Conservation (phyloP, 2,329 filamentous ascomycete genomes). For the Bipolaris cookei region DNA sequence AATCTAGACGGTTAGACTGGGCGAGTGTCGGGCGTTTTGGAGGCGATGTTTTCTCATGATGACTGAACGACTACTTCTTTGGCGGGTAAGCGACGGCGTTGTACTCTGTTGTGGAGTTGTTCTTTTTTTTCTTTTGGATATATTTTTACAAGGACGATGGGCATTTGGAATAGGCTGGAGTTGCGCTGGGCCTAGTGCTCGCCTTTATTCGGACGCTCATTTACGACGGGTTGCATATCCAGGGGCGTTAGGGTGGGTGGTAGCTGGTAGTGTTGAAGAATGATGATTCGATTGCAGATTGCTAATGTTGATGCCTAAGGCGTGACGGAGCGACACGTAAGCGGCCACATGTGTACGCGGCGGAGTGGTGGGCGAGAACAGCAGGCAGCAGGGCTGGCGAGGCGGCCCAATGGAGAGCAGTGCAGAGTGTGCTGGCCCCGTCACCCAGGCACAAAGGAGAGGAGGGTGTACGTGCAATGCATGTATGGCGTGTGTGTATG, state of each 20-base stretch:
- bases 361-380: conserved; percentile 5
- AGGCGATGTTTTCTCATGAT: conserved; percentile 51
- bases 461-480: not conserved
- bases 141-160: conserved; percentile 36
- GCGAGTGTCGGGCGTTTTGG: conserved; percentile 58
- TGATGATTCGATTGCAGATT: conserved; percentile 18
- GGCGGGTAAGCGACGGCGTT: conserved; percentile 40
- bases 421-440: not conserved
- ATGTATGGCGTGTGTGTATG: not conserved
- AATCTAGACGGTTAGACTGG: conserved; percentile 55
- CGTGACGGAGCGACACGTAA: conserved; percentile 30
- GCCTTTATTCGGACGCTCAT: conserved; percentile 33
- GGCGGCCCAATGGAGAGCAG: conserved; percentile 2
- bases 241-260: conserved; percentile 8
- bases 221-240: conserved; percentile 32
- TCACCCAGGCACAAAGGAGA: not conserved
- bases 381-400: conserved; percentile 6
- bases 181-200: conserved; percentile 21
- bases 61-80: conserved; percentile 19
- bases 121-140: conserved; percentile 7
- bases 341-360: conserved; percentile 18
- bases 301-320: conserved; percentile 21
- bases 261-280: conserved; percentile 20
- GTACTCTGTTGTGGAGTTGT: conserved; percentile 18
- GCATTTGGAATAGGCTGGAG: conserved; percentile 42